phyloP scores from a whole-genome alignment of 202 grass and related monocot species.

The Zizania palustris region DNA sequence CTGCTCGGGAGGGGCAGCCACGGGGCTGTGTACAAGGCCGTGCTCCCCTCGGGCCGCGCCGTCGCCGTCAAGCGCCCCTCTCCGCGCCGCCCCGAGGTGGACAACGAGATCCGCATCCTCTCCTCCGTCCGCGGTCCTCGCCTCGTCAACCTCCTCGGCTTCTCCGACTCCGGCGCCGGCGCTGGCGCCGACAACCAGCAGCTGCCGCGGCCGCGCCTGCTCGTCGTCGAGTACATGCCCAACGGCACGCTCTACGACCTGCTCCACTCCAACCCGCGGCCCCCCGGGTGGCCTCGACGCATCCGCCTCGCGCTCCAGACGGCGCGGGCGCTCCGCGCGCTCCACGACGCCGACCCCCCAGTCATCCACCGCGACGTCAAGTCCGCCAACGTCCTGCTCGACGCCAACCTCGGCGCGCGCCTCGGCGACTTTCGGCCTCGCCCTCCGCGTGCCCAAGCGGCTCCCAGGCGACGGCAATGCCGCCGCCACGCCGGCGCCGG shows the following conservation, averaged over 20 bases:
- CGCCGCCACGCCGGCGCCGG: conserved; percentile 54
- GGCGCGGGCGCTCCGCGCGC: conserved; percentile 66
- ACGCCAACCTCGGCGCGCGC: conserved; percentile 77
- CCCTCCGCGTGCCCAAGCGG: conserved; percentile 50
- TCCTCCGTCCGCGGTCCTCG: conserved; percentile 73
- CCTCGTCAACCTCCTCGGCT: conserved; percentile 93
- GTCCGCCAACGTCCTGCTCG: conserved; percentile 88
- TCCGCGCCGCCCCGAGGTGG: conserved; percentile 81
- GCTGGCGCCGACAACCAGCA: not conserved
- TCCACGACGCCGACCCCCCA: conserved; percentile 70
- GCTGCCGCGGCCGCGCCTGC: conserved; percentile 43
- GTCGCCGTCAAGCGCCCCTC: conserved; percentile 96
- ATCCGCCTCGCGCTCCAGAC: conserved; percentile 84
- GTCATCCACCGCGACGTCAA: conserved; percentile 97
- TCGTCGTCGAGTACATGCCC: conserved; percentile 98
- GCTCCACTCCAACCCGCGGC: conserved; percentile 68
- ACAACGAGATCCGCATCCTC: conserved; percentile 94
- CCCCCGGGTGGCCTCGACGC: conserved; percentile 70
- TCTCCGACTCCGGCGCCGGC: conserved; percentile 49
- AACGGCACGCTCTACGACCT: conserved; percentile 95
- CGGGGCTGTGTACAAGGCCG: conserved; percentile 91
- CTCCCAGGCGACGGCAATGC: conserved; percentile 7
- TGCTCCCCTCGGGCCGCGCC: conserved; percentile 64
- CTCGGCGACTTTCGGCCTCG: conserved; percentile 95
- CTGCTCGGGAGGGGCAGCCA: conserved; percentile 95